phyloP scores from a whole-genome alignment of 2,329 filamentous ascomycete genomes.

The Talaromyces sp. region DNA sequence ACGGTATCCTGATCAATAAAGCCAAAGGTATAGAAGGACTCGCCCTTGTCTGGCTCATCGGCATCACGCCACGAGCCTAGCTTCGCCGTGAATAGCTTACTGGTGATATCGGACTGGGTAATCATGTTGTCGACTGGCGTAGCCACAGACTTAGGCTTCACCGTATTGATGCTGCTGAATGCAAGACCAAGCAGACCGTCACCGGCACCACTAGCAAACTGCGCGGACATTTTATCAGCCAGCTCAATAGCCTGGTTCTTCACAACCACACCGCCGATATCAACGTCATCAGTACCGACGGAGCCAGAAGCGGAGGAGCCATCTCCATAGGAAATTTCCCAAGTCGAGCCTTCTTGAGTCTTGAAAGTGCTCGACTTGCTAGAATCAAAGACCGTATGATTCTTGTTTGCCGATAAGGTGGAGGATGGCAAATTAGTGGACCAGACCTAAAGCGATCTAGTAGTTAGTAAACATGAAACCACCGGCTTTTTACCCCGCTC shows the following conservation, averaged over 20 bases:
- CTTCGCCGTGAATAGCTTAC: conserved; percentile 66
- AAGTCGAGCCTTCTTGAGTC: conserved; percentile 52
- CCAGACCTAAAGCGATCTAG: conserved; percentile 50
- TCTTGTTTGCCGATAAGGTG: conserved; percentile 33
- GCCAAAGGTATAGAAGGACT: conserved; percentile 73
- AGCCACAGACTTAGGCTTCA: conserved; percentile 56
- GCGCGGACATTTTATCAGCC: conserved; percentile 60
- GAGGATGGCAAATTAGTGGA: conserved; percentile 54
- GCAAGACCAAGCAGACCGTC: conserved; percentile 71
- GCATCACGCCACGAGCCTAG: conserved; percentile 60
- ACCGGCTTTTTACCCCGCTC: conserved; percentile 11
- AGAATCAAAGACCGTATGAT: conserved; percentile 63
- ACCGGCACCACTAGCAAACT: conserved; percentile 59
- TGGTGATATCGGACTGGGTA: conserved; percentile 56
- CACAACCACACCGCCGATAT: conserved; percentile 63
- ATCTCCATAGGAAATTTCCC: conserved; percentile 71
- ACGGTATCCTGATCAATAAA: conserved; percentile 68
- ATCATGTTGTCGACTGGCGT: conserved; percentile 74
- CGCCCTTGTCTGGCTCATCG: conserved; percentile 46
- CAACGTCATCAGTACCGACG: conserved; percentile 66
- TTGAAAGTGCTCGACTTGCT: conserved; percentile 64
- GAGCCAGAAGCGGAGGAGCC: conserved; percentile 66
- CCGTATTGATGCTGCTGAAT: conserved; percentile 66
- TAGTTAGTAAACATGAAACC: conserved; percentile 2
- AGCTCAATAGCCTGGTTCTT: conserved; percentile 67